Percentiles rank a stretch among this genome's conserved stretches.
Conservation (phyloP, 139 green algal genomes). For the Tetradesmus obliquus region DNA sequence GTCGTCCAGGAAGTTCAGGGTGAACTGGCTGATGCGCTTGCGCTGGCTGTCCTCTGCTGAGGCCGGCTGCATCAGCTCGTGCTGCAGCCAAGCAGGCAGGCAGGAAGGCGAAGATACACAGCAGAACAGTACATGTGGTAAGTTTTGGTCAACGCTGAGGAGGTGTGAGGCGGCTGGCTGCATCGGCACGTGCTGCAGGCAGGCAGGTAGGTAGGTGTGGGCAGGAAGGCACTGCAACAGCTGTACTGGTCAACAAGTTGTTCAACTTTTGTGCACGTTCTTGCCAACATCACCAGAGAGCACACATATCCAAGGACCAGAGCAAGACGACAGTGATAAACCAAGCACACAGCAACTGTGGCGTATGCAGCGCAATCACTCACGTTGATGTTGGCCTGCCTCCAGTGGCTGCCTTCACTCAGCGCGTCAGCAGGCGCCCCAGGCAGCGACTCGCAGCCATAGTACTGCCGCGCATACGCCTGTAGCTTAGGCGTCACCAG, state of each 20-base stretch:
- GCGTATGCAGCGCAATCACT: background rate
- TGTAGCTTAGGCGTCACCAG: conserved; percentile 27
- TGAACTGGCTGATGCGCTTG: conserved; percentile 44
- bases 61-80: conserved; percentile 46
- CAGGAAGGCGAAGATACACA: background rate
- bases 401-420: conserved; percentile 38
- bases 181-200: background rate
- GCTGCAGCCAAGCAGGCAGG: background rate
- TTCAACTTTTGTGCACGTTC: too few species aligned
- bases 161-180: background rate
- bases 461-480: conserved; percentile 26
- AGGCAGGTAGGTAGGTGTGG: too few species aligned
- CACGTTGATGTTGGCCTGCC: conserved; percentile 40
- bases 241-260: too few species aligned
- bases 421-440: conserved; percentile 41
- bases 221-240: too few species aligned
- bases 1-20: conserved; percentile 40
- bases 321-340: background rate
- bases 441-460: conserved; percentile 26
- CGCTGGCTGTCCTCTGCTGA: conserved; percentile 41
- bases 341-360: background rate
- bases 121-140: background rate
- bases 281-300: too few species aligned
- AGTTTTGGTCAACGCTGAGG: background rate
- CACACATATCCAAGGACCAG: too few species aligned